Evolutionary conservation across 1,139 yeast genomes (phyloP).

Genomic region (Suhomyces anneliseae): DNA sequence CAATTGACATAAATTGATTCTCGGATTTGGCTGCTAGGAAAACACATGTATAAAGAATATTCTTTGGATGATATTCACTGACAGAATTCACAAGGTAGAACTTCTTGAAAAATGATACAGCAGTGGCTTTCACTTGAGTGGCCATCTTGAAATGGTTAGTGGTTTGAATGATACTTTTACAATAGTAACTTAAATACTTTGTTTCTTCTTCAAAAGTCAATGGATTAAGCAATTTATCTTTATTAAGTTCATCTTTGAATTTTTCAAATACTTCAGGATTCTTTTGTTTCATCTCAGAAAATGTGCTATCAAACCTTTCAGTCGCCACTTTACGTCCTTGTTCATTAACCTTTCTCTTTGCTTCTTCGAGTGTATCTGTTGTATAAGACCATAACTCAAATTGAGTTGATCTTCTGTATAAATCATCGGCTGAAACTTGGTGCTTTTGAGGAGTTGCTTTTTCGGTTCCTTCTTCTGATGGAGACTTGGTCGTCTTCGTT

Average conservation of each 20-base stretch:
- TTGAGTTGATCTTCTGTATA: conserved; percentile 85
- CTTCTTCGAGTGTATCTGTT: conserved; percentile 47
- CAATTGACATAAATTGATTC: conserved; percentile 83
- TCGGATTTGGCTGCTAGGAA: conserved; percentile 93
- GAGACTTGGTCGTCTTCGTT: neutral
- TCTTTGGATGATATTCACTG: conserved; percentile 85
- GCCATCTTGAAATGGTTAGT: conserved; percentile 47
- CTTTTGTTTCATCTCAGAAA: conserved; percentile 29
- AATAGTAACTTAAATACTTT: conserved; percentile 64
- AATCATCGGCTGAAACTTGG: conserved; percentile 62
- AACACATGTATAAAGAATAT: conserved; percentile 77
- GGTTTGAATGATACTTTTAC: conserved; percentile 65
- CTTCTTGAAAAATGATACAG: conserved; percentile 76
- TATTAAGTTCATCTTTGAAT: conserved; percentile 37
- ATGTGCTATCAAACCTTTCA: conserved; percentile 32
- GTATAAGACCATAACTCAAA: conserved; percentile 85
- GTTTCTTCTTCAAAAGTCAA: conserved; percentile 70
- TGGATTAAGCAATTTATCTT: conserved; percentile 37
- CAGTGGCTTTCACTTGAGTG: conserved; percentile 68
- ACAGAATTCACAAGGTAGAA: conserved; percentile 79
- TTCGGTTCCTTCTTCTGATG: conserved; percentile 1
- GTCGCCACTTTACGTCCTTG: conserved; percentile 48
- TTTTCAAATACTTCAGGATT: conserved; percentile 29
- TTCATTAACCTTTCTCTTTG: conserved; percentile 50
- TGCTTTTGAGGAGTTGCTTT: conserved; percentile 2